Conservation (phyloP, 148 eudicot genomes). For the Rhododendron vialii region DNA sequence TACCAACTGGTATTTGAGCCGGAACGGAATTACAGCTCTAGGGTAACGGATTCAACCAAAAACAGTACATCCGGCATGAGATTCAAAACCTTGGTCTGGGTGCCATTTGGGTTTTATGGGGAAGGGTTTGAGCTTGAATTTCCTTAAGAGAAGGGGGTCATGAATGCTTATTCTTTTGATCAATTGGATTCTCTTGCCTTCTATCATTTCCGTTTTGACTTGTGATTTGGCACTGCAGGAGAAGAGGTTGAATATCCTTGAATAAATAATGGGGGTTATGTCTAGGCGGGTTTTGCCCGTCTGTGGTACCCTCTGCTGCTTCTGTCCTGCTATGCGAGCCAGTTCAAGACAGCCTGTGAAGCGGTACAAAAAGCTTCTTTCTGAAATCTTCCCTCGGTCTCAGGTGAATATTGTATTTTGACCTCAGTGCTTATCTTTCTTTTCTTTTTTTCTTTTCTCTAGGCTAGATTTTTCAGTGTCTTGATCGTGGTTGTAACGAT, state of each 20-base stretch:
- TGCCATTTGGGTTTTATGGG: background rate
- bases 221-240: conserved; percentile 8
- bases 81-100: background rate
- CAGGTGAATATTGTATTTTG: conserved; percentile 43
- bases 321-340: conserved; percentile 79
- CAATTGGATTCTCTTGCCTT: background rate
- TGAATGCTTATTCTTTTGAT: conserved; percentile 6
- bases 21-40: background rate
- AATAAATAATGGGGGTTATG: conserved; percentile 77
- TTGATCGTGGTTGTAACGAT: background rate
- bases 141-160: background rate
- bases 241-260: conserved; percentile 15
- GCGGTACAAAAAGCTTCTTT: conserved; percentile 80
- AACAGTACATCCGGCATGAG: background rate
- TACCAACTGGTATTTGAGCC: background rate
- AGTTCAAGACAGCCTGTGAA: conserved; percentile 92
- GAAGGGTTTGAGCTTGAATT: background rate
- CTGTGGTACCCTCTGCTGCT: conserved; percentile 79
- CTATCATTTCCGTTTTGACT: background rate
- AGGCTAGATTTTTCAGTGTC: background rate
- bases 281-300: conserved; percentile 81
- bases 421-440: background rate
- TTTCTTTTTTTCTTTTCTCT: too few species aligned
- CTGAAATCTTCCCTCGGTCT: conserved; percentile 70
- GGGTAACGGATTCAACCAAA: background rate